Conservation (phyloP, 495 filamentous ascomycete species). For the Elaphomyces granulatus region DNA sequence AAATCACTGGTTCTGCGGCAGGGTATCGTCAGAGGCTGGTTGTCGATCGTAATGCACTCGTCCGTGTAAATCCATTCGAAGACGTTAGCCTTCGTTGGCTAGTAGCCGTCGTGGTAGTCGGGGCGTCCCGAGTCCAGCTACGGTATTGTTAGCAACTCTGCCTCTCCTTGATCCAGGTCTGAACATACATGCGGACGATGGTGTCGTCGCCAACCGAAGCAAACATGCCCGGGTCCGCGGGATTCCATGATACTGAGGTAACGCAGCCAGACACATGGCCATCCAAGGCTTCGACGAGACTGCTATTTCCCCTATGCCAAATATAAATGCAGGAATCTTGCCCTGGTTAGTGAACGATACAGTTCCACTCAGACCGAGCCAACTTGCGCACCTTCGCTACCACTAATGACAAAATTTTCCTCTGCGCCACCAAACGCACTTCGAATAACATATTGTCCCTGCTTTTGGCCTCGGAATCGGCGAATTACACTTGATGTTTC, state of each 20-base stretch:
- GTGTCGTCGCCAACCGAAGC: conserved; percentile 83
- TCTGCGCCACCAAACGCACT: conserved; percentile 75
- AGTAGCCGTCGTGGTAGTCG: conserved; percentile 10
- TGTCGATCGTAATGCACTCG: conserved; percentile 31
- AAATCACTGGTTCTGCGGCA: no score
- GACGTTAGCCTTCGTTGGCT: conserved; percentile 16
- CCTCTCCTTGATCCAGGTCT: conserved; percentile 3
- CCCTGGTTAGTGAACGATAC: conserved; percentile 8
- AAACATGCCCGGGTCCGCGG: conserved; percentile 67
- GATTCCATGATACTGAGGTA: conserved; percentile 90
- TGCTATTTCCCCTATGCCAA: conserved; percentile 76
- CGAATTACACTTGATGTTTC: conserved; percentile 56
- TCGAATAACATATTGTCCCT: conserved; percentile 61
- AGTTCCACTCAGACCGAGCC: neutral
- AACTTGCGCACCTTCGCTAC: conserved; percentile 62
- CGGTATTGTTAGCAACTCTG: conserved; percentile 11
- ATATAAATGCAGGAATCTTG: conserved; percentile 68
- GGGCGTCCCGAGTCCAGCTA: conserved; percentile 30
- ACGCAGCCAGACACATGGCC: conserved; percentile 64
- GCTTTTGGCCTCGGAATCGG: conserved; percentile 57
- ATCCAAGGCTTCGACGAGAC: conserved; percentile 56
- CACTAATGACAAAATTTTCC: conserved; percentile 80
- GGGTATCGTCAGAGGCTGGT: conserved; percentile 15
- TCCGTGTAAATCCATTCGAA: conserved; percentile 24
- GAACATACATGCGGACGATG: conserved; percentile 68